Evolutionary conservation across 1,284 basidiomycete species (phyloP), one percentile per base, ranked within the genome.

Genomic region (Mycena sp.): DNA sequence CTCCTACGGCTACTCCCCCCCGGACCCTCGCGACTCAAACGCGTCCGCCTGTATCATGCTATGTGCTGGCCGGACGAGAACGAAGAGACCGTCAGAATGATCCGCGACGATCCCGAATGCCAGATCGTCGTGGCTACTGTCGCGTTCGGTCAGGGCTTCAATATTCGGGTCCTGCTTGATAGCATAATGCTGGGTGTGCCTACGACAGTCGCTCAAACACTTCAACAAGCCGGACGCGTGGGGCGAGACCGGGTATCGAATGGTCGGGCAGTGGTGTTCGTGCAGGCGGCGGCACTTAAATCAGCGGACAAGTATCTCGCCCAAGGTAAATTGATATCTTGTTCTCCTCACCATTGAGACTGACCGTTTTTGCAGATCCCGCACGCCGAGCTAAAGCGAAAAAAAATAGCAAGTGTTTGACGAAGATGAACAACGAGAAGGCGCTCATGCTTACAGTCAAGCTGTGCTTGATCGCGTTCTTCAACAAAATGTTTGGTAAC

Each of bases 1-100:
- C 60, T 62, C n/a, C n/a, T 62, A 2, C 55, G 44, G 25, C 52
- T 43, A 4, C 44, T 56, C 11, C 52, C 53, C 40, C 51, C 44
- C 6, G 43, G 43, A 21, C 51, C 21, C 5, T 6, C 30, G 6
- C 30, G 57, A 21, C 50, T 52, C 19, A 52, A 26, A 19, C 9
- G 50, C 6, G 57, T 59, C 4, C 48, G 57, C 16, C 48, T 51
- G 6, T 59, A 59, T 38, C 32, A 48, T 44, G 57, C 48, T 14
- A 19, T 59, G 21, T 59, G 57, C 37, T 45, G 38, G 28, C 37
- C 46, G 11, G 48, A 59, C 10, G 46, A 51, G 35, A 59, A 59
- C 41, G 38, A 52, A 21, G 49, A 50, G 28, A 59, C 57, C n/a
- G 35, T 59, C 6, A 17, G 37, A 37, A 19, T 59, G 28, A 37